A percentile compares a stretch with the other conserved stretches of the same genome.
Evolutionary conservation across 441 rosid genomes (phyloP).

Genomic region (Gossypium aridum): DNA sequence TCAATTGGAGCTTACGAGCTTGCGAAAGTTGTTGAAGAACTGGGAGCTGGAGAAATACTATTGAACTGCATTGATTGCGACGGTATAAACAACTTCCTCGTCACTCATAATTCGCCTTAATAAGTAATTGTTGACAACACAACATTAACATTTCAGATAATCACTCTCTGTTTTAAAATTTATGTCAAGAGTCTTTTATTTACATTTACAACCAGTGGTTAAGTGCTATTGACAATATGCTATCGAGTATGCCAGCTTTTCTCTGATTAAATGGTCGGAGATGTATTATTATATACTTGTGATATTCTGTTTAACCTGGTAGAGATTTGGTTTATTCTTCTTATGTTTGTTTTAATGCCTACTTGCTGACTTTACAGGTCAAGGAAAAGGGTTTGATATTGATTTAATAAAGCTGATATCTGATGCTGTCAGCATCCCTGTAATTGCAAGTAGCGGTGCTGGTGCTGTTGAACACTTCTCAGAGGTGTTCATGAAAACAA

Average conservation of each 20-base stretch:
- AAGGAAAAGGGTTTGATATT: constrained; percentile 86
- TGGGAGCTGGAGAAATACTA: constrained; percentile 95
- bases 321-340: constrained; percentile 3
- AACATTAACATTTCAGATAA: background rate
- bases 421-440: constrained; percentile 87
- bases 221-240: background rate
- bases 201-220: background rate
- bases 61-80: constrained; percentile 96
- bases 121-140: background rate
- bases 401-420: constrained; percentile 74
- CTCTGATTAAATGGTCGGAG: background rate
- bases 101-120: background rate
- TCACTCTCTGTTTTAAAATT: background rate
- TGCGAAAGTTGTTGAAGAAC: constrained; percentile 88
- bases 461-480: constrained; percentile 77
- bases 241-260: background rate
- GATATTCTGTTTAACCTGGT: background rate
- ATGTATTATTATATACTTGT: background rate
- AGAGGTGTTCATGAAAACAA: constrained; percentile 68
- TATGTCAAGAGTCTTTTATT: background rate
- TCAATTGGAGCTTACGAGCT: constrained; percentile 97
- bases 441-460: constrained; percentile 96
- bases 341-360: background rate
- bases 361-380: constrained; percentile 48
- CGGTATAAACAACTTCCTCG: constrained; percentile 31